Evolutionary conservation across 2,329 filamentous ascomycete species (phyloP).

Genomic region (Verticillium alfalfae): DNA sequence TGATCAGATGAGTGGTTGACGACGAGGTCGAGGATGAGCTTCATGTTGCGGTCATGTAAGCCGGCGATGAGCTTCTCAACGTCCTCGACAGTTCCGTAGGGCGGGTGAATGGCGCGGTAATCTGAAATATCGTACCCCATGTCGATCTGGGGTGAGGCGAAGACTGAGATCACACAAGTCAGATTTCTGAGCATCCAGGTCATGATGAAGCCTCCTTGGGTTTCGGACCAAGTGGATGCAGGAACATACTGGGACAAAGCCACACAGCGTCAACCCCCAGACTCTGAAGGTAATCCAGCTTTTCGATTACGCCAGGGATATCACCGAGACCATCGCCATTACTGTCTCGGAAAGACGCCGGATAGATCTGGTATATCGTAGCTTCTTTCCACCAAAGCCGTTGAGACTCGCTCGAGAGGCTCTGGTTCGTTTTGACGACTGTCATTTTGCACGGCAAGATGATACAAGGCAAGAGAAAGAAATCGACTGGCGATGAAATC

Average conservation of each 20-base stretch:
- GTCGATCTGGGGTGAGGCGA: conserved; percentile 53
- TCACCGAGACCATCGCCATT: conserved; percentile 52
- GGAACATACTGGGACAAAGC: conserved; percentile 32
- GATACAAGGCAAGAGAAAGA: background rate
- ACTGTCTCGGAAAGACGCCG: conserved; percentile 54
- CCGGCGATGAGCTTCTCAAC: conserved; percentile 58
- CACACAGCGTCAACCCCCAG: conserved; percentile 56
- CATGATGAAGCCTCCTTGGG: no score
- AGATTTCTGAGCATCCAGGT: background rate
- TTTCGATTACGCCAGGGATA: conserved; percentile 49
- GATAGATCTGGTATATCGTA: conserved; percentile 57
- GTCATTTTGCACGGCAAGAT: background rate
- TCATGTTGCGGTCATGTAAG: conserved; percentile 59
- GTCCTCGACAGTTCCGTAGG: conserved; percentile 64
- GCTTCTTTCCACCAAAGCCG: conserved; percentile 55
- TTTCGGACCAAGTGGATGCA: background rate
- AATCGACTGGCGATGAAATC: background rate
- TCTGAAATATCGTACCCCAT: conserved; percentile 70
- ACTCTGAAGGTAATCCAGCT: conserved; percentile 49
- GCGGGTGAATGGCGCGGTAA: conserved; percentile 59
- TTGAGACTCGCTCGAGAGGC: conserved; percentile 1
- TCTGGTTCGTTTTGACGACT: background rate
- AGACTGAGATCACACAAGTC: conserved; percentile 15
- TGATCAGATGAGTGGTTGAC: conserved; percentile 59
- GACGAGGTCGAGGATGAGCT: conserved; percentile 66